Conservation (phyloP, 805 yeast species). For the Candida sanyiensis region DNA sequence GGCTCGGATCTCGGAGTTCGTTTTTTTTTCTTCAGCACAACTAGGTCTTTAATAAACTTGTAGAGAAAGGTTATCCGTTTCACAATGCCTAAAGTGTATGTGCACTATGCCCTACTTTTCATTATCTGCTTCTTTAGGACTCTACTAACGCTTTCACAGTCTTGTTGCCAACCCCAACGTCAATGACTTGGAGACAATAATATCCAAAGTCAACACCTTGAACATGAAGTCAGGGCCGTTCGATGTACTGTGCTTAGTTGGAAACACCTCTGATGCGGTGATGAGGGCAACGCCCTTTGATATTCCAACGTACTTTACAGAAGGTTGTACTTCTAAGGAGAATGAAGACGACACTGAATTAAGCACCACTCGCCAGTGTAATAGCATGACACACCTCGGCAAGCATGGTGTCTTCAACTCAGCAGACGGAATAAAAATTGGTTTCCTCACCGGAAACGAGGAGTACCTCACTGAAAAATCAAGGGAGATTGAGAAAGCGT, state of each 20-base stretch:
- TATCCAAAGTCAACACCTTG: slow-evolving; percentile 45
- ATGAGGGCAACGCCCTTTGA: slow-evolving; percentile 4
- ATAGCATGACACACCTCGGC: slow-evolving; percentile 15
- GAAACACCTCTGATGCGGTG: slow-evolving; percentile 31
- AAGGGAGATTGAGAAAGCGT: slow-evolving; percentile 21
- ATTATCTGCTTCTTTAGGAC: background rate
- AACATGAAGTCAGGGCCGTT: slow-evolving; percentile 63
- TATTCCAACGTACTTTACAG: slow-evolving; percentile 21
- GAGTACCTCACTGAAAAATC: slow-evolving; percentile 17
- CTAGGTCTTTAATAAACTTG: no score
- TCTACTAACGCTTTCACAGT: slow-evolving; percentile 5
- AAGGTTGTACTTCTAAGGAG: slow-evolving; percentile 21
- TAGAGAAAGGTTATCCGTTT: no score
- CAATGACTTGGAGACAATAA: slow-evolving; percentile 21
- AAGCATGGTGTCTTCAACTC: slow-evolving; percentile 35
- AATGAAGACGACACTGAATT: slow-evolving; percentile 6
- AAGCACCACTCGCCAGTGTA: background rate
- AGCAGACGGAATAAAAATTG: slow-evolving; percentile 42
- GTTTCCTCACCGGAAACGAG: slow-evolving; percentile 35
- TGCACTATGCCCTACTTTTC: background rate
- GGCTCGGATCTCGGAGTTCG: no score
- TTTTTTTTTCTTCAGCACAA: no score
- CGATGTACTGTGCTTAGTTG: slow-evolving; percentile 47
- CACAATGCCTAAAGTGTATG: slow-evolving; percentile 19
- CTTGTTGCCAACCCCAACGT: slow-evolving; percentile 21